Evolutionary conservation across 2,329 filamentous ascomycete genomes (phyloP).

Genomic region (Pseudogymnoascus sp.): DNA sequence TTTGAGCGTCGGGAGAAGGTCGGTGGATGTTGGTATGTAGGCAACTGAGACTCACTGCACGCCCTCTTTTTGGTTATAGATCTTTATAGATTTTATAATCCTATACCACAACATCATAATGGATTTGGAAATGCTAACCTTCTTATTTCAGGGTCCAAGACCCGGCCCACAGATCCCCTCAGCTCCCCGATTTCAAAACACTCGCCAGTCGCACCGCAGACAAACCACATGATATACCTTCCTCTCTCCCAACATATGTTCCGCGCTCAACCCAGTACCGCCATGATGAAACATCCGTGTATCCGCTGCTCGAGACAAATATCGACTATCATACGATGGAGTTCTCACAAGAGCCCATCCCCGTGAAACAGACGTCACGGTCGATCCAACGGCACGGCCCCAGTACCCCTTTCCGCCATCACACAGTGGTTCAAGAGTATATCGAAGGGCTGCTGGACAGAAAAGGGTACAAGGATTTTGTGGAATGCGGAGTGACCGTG

Average conservation of each 20-base stretch:
- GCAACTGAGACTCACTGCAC: neutral
- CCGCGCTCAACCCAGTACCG: constrained; percentile 39
- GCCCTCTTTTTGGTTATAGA: neutral
- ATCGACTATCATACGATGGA: constrained; percentile 54
- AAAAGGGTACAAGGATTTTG: constrained; percentile 45
- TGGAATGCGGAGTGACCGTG: constrained; percentile 54
- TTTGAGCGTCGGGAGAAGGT: constrained; percentile 55
- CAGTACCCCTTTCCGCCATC: constrained; percentile 56
- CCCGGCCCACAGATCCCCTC: constrained; percentile 31
- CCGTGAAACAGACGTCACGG: constrained; percentile 35
- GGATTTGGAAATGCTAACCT: neutral
- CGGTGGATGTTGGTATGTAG: constrained; percentile 52
- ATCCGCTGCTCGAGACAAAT: constrained; percentile 60
- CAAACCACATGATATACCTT: constrained; percentile 40
- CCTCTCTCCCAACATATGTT: constrained; percentile 40
- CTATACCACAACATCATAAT: too few relatives aligned
- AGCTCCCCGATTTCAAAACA: constrained; percentile 38
- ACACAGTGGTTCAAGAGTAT: constrained; percentile 50
- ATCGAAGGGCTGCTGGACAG: constrained; percentile 45
- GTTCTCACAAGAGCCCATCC: constrained; percentile 51
- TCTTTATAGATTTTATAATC: neutral
- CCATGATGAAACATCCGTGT: constrained; percentile 53
- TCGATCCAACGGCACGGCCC: constrained; percentile 45
- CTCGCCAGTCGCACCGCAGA: constrained; percentile 47
- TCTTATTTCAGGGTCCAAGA: constrained; percentile 35